A percentile compares a stretch with the other conserved stretches of the same genome.
Conservation (phyloP, 805 yeast species). For the Saccharomycopsis oosterbeekiorum region DNA sequence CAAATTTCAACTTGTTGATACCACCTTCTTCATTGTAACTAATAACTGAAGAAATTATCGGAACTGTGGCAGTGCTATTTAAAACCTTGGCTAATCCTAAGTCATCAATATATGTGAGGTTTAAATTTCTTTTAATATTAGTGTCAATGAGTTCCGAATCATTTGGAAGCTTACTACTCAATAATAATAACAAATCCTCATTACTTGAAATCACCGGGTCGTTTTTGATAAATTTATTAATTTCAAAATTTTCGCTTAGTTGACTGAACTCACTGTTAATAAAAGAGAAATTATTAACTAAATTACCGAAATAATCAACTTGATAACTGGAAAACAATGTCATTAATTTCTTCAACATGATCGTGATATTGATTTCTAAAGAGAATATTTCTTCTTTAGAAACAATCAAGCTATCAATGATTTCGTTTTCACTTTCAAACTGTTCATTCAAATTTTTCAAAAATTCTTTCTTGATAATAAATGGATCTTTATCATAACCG, state of each 20-base stretch:
- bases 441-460: slow-evolving; percentile 17
- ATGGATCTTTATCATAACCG: slow-evolving; percentile 17
- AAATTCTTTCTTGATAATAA: slow-evolving; percentile 16
- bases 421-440: slow-evolving; percentile 9
- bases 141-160: slow-evolving; percentile 6
- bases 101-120: slow-evolving; percentile 11
- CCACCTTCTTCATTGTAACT: slow-evolving; percentile 13
- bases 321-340: slow-evolving; percentile 17
- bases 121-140: slow-evolving; percentile 11
- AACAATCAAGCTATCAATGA: slow-evolving; percentile 11
- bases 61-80: slow-evolving; percentile 16
- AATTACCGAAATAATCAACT: slow-evolving; percentile 14
- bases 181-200: slow-evolving; percentile 13
- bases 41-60: slow-evolving; percentile 13
- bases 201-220: slow-evolving; percentile 6
- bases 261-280: slow-evolving; percentile 11
- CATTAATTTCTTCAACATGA: slow-evolving; percentile 13
- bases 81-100: slow-evolving; percentile 5
- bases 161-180: slow-evolving; percentile 16
- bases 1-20: slow-evolving; percentile 11
- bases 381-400: slow-evolving; percentile 17
- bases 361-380: slow-evolving; percentile 13
- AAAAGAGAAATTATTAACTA: slow-evolving; percentile 11
- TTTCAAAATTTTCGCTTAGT: slow-evolving; percentile 16
- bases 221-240: slow-evolving; percentile 10